phyloP scores from a whole-genome alignment of 768 basidiomycete species.

The Leccinum pellstonianum region DNA sequence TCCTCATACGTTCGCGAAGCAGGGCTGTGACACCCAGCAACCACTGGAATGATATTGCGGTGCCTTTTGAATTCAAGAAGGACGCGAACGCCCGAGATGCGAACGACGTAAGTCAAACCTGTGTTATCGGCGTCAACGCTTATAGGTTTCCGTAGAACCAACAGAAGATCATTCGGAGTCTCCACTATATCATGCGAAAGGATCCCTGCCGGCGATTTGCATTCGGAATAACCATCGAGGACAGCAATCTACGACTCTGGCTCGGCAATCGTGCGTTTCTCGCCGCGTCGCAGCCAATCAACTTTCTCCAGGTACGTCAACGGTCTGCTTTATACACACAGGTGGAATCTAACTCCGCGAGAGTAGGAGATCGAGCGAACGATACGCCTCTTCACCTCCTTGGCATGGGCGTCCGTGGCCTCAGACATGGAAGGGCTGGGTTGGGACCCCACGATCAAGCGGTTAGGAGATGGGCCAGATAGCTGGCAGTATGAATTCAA shows the following conservation, averaged over 20 bases:
- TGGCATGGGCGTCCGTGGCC: no score
- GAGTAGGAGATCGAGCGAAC: no score
- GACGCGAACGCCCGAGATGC: background rate
- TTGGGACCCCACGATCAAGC: background rate
- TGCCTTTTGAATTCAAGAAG: constrained; percentile 14
- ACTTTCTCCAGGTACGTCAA: background rate
- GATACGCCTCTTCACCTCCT: no score
- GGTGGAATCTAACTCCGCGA: no score
- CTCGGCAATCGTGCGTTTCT: constrained; percentile 3
- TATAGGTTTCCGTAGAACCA: constrained; percentile 6
- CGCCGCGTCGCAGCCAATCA: background rate
- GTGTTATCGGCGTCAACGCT: background rate
- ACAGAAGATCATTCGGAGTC: constrained; percentile 26
- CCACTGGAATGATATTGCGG: constrained; percentile 12
- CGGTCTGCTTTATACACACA: background rate
- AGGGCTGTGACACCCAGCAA: no score
- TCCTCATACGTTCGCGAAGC: background rate
- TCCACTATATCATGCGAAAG: constrained; percentile 7
- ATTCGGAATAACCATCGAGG: background rate
- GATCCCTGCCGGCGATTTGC: background rate
- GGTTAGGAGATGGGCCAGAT: no score
- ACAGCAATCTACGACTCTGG: constrained; percentile 29
- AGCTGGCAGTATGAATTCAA: background rate
- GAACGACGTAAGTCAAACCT: background rate
- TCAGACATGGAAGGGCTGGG: no score